Base-by-base conservation (phyloP, 768 basidiomycete genomes). In the Tylopilus rubrobrunneus region DNA sequence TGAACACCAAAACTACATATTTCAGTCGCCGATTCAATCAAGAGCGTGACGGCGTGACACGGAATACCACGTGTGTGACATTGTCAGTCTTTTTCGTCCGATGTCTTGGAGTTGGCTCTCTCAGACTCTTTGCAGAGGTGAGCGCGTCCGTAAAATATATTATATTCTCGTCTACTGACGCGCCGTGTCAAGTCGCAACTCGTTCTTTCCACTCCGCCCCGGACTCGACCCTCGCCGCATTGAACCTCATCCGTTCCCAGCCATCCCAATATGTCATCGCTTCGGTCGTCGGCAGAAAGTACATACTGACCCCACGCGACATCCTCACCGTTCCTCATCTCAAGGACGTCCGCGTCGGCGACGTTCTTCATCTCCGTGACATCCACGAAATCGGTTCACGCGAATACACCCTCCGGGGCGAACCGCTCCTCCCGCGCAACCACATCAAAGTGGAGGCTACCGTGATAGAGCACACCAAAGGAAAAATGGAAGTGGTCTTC, bases 381-480 rank as follows among this genome's bases (percentile, higher is more conserved):
- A 87, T 99, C 53, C 85, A 95, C 66, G 96, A 98, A 71, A 81
- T 98, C 47, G 97, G 97, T 60, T 95, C 94, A 47, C 85, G 95
- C 61, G 94, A 98, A 70, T 98, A 87, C 74, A 93, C 92, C 28
- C 77, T 99, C 29, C 86, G 91, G 53, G 85, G 91, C 43, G 82
- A 83, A 62, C 86, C 92, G 1, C 71, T 76, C 64, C 79, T 97
- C 36, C 82, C 89, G 0, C 64, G 80, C 6, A 74, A 77, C 51
- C 76, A 80, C 37, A 84, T 97, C 59, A 78, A 78, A 56, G 87
- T 95, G 39, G 77, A 87, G 59, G 87, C 94, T 17, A 97, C 92
- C 21, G 93, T 99, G n/a, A 73, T 98, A 44, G 97, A 99, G 72
- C 96, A 99, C 68, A 98, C 97, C 41, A 98, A 95, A 71, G 90